Evolutionary conservation across 768 basidiomycete genomes (phyloP), one percentile per base, ranked within the genome.

Genomic region (Pleurotus pulmonarius): DNA sequence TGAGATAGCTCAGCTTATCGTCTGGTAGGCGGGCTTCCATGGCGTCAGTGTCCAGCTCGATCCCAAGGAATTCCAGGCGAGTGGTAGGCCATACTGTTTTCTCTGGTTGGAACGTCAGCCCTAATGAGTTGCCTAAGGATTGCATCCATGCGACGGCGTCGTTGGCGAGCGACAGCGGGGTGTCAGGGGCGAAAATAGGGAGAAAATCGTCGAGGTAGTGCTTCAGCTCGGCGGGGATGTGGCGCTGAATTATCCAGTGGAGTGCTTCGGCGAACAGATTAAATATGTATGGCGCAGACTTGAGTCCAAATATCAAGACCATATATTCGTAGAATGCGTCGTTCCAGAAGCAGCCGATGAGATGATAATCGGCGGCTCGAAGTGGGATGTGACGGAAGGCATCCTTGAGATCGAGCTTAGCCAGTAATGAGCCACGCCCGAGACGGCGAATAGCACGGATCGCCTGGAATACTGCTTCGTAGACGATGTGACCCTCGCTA

Each of bases 191-290:
- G 56, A 70, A 72, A 20, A 64, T 59, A 1, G 60, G 26, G 29
- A 74, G 65, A 52, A 74, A 75, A 43, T 75, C 68, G 44, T 76
- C 69, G 1, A 75, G 64, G 49, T 72, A 74, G 45, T 74, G 73
- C 4, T 62, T 61, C 0, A 74, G 54, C 4, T 11, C 9, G 0
- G 67, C 64, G 0, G 69, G 72, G 46, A 74, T 65, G 52, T 75
- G 67, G 5, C 65, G 63, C 13, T 29, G 26, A 7, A 29, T 29
- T 29, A 29, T 29, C 26, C 26, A 29, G 26, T 29, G 26, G 26
- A 29, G 26, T 8, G 26, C 26, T 29, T 29, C 26, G 7, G 26
- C 26, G 5, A 29, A 29, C 7, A 29, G 26, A 8, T 29, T 29
- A 5, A 29, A 29, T 5, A 29, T 29, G 9, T 29, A 29, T 8